Base-by-base conservation (phyloP, 1,139 yeast genomes). In the Pichiaceae sp. region DNA sequence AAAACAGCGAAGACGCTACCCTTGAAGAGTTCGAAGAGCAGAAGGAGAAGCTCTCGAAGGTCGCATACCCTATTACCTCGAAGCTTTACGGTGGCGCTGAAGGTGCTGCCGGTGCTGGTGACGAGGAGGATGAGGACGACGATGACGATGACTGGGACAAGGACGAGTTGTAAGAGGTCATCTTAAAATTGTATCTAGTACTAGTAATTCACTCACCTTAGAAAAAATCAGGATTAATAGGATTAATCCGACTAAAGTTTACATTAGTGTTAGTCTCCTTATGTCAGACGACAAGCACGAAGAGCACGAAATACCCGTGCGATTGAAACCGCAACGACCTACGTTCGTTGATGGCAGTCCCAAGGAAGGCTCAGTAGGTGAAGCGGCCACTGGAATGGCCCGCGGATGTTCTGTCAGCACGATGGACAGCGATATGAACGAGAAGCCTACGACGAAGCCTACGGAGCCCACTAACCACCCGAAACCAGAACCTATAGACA, bases 11-110 rank as follows among this genome's bases (percentile, higher is more conserved):
- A 42, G 50, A 59, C 24, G 97, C 96, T 33, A 75, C 94, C 42
- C 75, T 82, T 53, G 97, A 87, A 63, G 98, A 91, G 56, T 82
- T 84, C 53, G 95, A 86, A 44, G 97, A 87, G 63, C 94, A 87
- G 67, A 85, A 78, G 66, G 94, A 87, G 62, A 76, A 82, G 57
- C 75, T 91, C 60, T 75, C 83, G 46, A 75, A 82, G 52, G 68
- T 82, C 56, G 95, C 96, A 36, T 80, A 78, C 64, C 97, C 97
- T 61, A 87, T 91, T 56, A 86, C 96, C 38, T 74, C 93, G 51
- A 91, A 91, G 70, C 68, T 91, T 49, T 91, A 89, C 64, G 72
- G 68, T 41, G 77, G 75, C 38, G 75, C 64, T 38, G 71, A 56
- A 30, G 72, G 39, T 11, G 53, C 42, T 14, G 53, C 46, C 3